Conservation (phyloP, 2,329 filamentous ascomycete species). For the Trichoderma asperellum region DNA sequence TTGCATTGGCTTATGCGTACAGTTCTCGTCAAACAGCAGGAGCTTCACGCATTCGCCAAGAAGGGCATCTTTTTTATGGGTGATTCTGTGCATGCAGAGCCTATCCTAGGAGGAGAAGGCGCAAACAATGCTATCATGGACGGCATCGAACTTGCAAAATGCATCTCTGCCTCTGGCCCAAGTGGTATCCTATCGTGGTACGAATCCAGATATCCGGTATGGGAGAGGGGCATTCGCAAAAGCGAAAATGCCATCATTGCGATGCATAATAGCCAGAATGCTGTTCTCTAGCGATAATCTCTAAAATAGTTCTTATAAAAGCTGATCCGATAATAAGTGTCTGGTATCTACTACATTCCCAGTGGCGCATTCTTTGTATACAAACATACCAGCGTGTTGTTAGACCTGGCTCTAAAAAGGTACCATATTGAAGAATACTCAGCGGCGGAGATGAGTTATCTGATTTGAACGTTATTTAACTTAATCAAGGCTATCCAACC, state of each 20-base stretch:
- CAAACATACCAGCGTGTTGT: not conserved
- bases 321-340: not conserved
- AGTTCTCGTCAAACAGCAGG: slow-evolving; percentile 19
- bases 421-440: too few relatives aligned
- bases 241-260: slow-evolving; percentile 10
- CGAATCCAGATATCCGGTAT: slow-evolving; percentile 22
- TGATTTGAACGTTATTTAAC: too few relatives aligned
- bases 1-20: slow-evolving; percentile 28
- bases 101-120: slow-evolving; percentile 23
- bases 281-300: not conserved
- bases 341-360: not conserved
- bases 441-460: too few relatives aligned
- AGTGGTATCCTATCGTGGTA: slow-evolving; percentile 16
- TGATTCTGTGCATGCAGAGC: slow-evolving; percentile 20
- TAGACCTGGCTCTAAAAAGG: too few relatives aligned
- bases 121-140: slow-evolving; percentile 27
- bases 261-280: not conserved
- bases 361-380: not conserved
- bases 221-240: slow-evolving; percentile 8
- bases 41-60: slow-evolving; percentile 8
- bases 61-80: slow-evolving; percentile 23
- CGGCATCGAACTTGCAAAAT: slow-evolving; percentile 25
- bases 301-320: not conserved
- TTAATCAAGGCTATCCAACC: too few relatives aligned
- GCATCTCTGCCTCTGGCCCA: slow-evolving; percentile 17